Conservation (phyloP, 2,329 filamentous ascomycete species). For the Eutypa lata region DNA sequence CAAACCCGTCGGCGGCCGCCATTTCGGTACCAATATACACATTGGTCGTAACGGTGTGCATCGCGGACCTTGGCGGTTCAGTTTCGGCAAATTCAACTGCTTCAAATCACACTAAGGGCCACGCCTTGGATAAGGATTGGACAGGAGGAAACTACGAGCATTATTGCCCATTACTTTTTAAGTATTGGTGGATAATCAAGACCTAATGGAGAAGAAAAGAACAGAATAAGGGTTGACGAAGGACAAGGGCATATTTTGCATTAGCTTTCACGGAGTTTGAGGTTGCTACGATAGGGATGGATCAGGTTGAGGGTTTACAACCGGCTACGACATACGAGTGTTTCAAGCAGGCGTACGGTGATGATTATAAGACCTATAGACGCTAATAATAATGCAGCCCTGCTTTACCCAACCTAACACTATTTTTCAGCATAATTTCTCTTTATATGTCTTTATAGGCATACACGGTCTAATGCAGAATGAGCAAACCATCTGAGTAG, state of each 20-base stretch:
- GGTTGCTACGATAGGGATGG: not conserved
- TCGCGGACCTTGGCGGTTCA: slow-evolving; percentile 49
- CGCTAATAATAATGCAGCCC: not conserved
- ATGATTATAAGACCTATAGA: not conserved
- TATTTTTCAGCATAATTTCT: not conserved
- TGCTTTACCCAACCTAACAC: not conserved
- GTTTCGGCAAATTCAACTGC: slow-evolving; percentile 48
- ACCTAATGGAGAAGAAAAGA: too few relatives aligned
- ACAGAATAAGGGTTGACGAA: not conserved
- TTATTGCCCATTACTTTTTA: too few relatives aligned
- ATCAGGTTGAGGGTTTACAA: not conserved
- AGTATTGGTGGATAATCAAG: too few relatives aligned
- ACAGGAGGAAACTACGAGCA: too few relatives aligned
- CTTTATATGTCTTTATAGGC: not conserved
- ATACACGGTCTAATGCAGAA: too few relatives aligned
- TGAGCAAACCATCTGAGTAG: too few relatives aligned
- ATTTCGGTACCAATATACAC: slow-evolving; percentile 48
- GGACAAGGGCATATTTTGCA: not conserved
- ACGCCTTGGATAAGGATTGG: not conserved
- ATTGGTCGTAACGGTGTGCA: slow-evolving; percentile 44
- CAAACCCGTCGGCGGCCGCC: slow-evolving; percentile 44
- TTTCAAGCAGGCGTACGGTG: not conserved
- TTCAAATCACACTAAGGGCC: slow-evolving; percentile 35
- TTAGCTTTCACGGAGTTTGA: not conserved
- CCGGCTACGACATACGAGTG: not conserved